Percentiles rank a stretch among this genome's conserved stretches.
These are phyloP conservation scores for Zygoascus sp. DNA, from an alignment of 1,139 yeast genomes.

Conservation along the genomic window DNA sequence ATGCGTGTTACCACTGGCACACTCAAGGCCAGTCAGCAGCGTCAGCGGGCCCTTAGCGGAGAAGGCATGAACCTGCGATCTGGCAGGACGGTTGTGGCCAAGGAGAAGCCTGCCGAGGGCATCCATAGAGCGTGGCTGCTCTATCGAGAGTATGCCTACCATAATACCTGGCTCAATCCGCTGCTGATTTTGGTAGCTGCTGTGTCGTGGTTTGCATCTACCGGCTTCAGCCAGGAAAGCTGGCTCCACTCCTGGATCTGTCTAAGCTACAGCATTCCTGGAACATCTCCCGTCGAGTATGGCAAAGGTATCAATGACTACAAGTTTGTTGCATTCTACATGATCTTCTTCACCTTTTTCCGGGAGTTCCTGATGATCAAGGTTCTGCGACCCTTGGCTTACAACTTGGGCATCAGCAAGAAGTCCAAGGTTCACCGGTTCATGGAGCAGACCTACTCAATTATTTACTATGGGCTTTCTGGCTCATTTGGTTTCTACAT, in stretches of 20 bases:
- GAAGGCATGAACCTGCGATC: conserved; percentile 20
- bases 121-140: conserved; percentile 41
- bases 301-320: conserved; percentile 88
- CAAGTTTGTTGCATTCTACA: conserved; percentile 71
- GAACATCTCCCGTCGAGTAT: conserved; percentile 42
- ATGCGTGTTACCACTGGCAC: conserved; percentile 32
- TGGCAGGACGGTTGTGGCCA: conserved; percentile 35
- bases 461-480: conserved; percentile 71
- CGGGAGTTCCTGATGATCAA: conserved; percentile 90
- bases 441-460: conserved; percentile 87
- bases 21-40: conserved; percentile 31
- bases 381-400: conserved; percentile 68
- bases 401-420: conserved; percentile 47
- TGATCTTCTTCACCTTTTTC: conserved; percentile 81
- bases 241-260: conserved; percentile 61
- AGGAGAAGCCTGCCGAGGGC: conserved; percentile 21
- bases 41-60: conserved; percentile 36
- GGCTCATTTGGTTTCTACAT: conserved; percentile 89
- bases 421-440: conserved; percentile 68
- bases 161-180: conserved; percentile 81
- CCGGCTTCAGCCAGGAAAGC: conserved; percentile 50
- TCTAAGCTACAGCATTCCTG: conserved; percentile 61
- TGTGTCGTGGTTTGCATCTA: conserved; percentile 21
- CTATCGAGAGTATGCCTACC: conserved; percentile 56
- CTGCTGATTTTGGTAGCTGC: conserved; percentile 40